Conservation (phyloP, 1,284 basidiomycete species). For the Microbotryum saponariae region DNA sequence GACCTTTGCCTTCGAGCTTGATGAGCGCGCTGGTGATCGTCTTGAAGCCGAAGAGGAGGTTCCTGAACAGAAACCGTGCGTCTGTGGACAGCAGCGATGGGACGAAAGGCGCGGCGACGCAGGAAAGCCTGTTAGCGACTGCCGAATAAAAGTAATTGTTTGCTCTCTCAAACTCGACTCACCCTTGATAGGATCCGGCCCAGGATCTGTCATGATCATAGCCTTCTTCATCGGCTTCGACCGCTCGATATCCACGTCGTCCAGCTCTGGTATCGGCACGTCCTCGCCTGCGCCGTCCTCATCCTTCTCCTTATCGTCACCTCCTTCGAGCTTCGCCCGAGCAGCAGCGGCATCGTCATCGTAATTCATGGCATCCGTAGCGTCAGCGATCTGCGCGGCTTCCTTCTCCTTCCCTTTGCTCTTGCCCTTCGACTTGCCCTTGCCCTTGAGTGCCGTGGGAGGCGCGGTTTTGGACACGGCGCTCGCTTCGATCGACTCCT, state of each 20-base stretch:
- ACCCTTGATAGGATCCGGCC: slow-evolving; percentile 42
- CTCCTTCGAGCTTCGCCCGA: neutral
- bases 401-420: slow-evolving; percentile 38
- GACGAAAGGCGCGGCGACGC: slow-evolving; percentile 2
- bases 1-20: slow-evolving; percentile 58
- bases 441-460: slow-evolving; percentile 5
- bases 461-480: slow-evolving; percentile 9
- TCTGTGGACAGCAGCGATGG: slow-evolving; percentile 47
- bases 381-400: neutral
- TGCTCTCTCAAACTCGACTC: slow-evolving; percentile 9
- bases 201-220: slow-evolving; percentile 42
- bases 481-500: slow-evolving; percentile 14
- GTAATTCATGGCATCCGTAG: neutral
- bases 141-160: neutral
- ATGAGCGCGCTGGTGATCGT: slow-evolving; percentile 55
- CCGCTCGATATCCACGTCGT: slow-evolving; percentile 41
- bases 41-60: slow-evolving; percentile 83
- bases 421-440: slow-evolving; percentile 41
- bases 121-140: too few species aligned
- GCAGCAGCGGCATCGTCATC: neutral
- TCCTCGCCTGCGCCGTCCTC: slow-evolving; percentile 6
- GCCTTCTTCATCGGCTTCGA: slow-evolving; percentile 43
- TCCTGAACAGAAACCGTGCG: slow-evolving; percentile 76
- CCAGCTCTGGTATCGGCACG: slow-evolving; percentile 36
- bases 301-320: slow-evolving; percentile 6